phyloP scores from a whole-genome alignment of 768 basidiomycete species.

The Gyrodon lividus region DNA sequence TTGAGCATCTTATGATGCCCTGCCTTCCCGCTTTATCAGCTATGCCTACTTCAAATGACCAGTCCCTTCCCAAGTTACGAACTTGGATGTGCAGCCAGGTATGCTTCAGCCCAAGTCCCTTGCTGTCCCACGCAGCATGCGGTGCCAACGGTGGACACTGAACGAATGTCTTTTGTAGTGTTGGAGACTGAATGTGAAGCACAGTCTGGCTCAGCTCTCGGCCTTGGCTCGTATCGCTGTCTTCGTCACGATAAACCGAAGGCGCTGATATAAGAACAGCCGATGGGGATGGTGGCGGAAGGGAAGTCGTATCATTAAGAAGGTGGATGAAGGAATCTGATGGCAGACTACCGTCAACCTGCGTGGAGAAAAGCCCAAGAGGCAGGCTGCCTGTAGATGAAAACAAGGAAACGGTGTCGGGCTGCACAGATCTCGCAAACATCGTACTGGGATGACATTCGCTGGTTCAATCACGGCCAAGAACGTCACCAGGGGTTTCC shows the following conservation, averaged over 20 bases:
- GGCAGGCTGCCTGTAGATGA: conserved; percentile 70
- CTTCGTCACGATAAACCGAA: conserved; percentile 27
- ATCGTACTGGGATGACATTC: conserved; percentile 33
- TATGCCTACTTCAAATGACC: conserved; percentile 75
- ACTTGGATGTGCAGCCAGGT: conserved; percentile 78
- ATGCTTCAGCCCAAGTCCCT: conserved; percentile 59
- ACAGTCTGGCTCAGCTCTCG: conserved; percentile 59
- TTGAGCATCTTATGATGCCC: conserved; percentile 68
- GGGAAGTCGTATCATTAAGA: conserved; percentile 55
- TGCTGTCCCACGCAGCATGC: conserved; percentile 6
- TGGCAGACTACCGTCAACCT: conserved; percentile 49
- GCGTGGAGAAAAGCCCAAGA: conserved; percentile 51
- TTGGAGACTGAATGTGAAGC: conserved; percentile 79
- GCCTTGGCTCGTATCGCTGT: conserved; percentile 32
- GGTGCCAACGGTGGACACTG: conserved; percentile 49
- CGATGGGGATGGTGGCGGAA: conserved; percentile 46
- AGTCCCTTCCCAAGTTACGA: conserved; percentile 62
- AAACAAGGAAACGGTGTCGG: conserved; percentile 66
- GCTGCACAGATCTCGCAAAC: conserved; percentile 61
- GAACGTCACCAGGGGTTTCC: no score
- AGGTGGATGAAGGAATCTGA: conserved; percentile 66
- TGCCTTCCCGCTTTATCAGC: conserved; percentile 59
- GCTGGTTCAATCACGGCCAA: conserved; percentile 18
- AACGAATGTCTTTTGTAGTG: conserved; percentile 64
- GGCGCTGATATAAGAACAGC: conserved; percentile 46